These are phyloP conservation scores for Trametes coccinea DNA, from an alignment of 768 basidiomycete species.

Conservation along the genomic window DNA sequence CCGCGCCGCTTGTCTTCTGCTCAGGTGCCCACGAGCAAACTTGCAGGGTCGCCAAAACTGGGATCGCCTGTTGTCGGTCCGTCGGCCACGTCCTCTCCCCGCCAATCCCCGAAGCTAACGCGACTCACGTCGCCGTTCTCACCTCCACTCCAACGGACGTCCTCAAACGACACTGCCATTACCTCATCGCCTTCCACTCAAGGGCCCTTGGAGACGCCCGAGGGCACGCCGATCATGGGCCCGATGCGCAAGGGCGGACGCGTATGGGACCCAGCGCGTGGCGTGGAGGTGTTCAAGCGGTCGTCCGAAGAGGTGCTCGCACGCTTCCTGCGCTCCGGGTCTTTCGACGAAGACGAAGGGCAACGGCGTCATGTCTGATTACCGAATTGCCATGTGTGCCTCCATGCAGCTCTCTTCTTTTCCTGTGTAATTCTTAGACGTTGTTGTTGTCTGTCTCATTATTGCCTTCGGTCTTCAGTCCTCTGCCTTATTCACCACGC, in stretches of 20 bases:
- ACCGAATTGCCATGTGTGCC: not conserved
- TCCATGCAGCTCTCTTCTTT: not conserved
- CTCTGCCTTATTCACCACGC: not conserved
- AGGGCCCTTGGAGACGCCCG: conserved; percentile 46
- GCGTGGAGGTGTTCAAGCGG: conserved; percentile 82
- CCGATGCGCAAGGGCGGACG: conserved; percentile 47
- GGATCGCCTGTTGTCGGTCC: conserved; percentile 27
- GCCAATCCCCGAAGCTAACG: conserved; percentile 26
- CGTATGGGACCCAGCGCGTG: conserved; percentile 85
- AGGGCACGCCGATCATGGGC: conserved; percentile 30
- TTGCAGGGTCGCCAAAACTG: conserved; percentile 23
- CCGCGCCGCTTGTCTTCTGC: conserved; percentile 20
- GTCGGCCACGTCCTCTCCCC: conserved; percentile 21
- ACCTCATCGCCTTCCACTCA: conserved; percentile 56
- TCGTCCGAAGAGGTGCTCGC: conserved; percentile 87
- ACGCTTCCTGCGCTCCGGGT: conserved; percentile 77
- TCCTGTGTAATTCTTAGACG: not conserved
- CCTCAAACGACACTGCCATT: conserved; percentile 47
- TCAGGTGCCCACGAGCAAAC: conserved; percentile 15
- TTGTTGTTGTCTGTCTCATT: conserved; percentile 20
- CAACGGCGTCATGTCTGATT: conserved; percentile 21
- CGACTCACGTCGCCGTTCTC: conserved; percentile 26
- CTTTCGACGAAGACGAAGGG: conserved; percentile 58
- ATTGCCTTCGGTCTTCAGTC: conserved; percentile 5
- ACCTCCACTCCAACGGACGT: conserved; percentile 34